Evolutionary conservation across 1,284 basidiomycete genomes (phyloP).

Genomic region (Vanrija pseudolonga): DNA sequence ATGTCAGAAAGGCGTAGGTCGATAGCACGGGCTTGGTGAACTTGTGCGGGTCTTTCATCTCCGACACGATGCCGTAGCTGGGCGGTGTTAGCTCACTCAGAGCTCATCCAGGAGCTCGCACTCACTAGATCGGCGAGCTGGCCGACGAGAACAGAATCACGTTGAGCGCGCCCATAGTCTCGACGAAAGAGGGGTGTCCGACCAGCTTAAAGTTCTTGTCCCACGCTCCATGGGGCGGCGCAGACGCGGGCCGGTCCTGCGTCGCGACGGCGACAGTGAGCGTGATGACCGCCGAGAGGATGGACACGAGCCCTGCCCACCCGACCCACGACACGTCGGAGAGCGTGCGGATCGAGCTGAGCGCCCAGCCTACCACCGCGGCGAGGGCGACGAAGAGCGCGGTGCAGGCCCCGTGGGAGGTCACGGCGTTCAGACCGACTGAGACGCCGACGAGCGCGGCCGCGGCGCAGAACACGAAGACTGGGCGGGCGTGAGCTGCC

Average conservation of each 20-base stretch:
- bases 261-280: conserved; percentile 42
- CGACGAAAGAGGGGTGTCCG: conserved; percentile 24
- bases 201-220: conserved; percentile 31
- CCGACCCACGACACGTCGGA: conserved; percentile 36
- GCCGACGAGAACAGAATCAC: conserved; percentile 14
- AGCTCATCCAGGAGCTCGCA: no score
- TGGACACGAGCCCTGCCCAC: conserved; percentile 36
- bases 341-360: conserved; percentile 35
- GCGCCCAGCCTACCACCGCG: conserved; percentile 26
- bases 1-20: conserved; percentile 18
- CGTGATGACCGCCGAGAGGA: conserved; percentile 29
- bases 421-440: conserved; percentile 35
- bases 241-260: conserved; percentile 39
- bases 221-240: conserved; percentile 33
- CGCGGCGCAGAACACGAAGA: conserved; percentile 25
- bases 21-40: conserved; percentile 20
- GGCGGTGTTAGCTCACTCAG: no score
- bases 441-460: conserved; percentile 28
- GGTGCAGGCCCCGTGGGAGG: conserved; percentile 36
- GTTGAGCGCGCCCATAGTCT: conserved; percentile 23
- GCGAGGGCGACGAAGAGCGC: conserved; percentile 33
- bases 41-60: conserved; percentile 27
- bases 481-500: neutral
- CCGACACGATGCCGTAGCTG: conserved; percentile 16
- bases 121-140: conserved; percentile 12